A percentile compares a stretch with the other conserved stretches of the same genome.
phyloP scores from a whole-genome alignment of 2,329 filamentous ascomycete species.

The Colletotrichum sp. region DNA sequence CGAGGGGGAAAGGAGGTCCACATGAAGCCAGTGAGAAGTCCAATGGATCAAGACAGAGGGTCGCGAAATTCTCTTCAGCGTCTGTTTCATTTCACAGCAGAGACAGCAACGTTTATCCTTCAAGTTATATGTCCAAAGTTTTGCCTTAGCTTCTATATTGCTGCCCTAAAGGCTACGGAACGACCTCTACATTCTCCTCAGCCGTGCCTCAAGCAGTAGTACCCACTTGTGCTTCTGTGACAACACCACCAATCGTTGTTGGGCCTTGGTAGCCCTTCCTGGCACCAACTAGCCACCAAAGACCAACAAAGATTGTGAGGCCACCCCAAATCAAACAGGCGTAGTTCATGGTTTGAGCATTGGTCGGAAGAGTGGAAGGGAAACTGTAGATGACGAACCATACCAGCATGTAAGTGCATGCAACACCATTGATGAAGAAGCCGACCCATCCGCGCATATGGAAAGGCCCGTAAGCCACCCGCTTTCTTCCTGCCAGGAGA shows the following conservation, averaged over 20 bases:
- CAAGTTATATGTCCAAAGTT: not conserved
- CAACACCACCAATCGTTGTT: slow-evolving; percentile 13
- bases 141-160: not conserved
- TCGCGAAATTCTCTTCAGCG: not conserved
- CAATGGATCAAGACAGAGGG: not conserved
- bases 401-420: slow-evolving; percentile 61
- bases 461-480: slow-evolving; percentile 59
- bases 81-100: not conserved
- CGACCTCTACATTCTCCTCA: not conserved
- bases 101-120: not conserved
- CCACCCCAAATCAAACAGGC: slow-evolving; percentile 48
- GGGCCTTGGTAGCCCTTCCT: slow-evolving; percentile 25
- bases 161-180: not conserved
- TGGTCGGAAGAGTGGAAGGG: slow-evolving; percentile 50
- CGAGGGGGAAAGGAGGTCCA: not conserved
- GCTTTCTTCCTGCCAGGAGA: slow-evolving; percentile 45
- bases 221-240: not conserved
- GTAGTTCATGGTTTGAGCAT: slow-evolving; percentile 58
- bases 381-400: slow-evolving; percentile 71
- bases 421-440: slow-evolving; percentile 55
- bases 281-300: slow-evolving; percentile 45
- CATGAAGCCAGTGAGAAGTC: not conserved
- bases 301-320: slow-evolving; percentile 38
- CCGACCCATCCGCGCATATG: slow-evolving; percentile 53
- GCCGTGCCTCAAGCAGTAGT: not conserved